phyloP scores from a whole-genome alignment of 306 rosid genomes.

The Senna siamea region DNA sequence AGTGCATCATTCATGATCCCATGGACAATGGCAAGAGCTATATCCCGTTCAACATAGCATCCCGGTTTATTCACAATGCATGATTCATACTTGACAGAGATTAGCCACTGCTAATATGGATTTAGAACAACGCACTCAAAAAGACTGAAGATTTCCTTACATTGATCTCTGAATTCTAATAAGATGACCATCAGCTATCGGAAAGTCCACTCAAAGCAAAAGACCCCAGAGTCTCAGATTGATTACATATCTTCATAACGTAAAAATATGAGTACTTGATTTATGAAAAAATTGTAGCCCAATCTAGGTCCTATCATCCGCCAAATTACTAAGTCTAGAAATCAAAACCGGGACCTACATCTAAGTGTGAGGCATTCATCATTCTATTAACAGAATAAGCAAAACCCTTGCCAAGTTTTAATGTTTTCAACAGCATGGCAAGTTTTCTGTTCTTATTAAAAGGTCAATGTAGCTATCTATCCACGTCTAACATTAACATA shows the following conservation, averaged over 20 bases:
- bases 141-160: background rate
- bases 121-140: background rate
- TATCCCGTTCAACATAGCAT: background rate
- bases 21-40: background rate
- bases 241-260: background rate
- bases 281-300: background rate
- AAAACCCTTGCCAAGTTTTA: background rate
- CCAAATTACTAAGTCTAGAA: constrained; percentile 5
- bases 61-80: background rate
- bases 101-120: background rate
- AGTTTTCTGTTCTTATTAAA: background rate
- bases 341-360: constrained; percentile 1
- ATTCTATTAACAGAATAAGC: constrained; percentile 1
- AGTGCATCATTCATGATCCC: background rate
- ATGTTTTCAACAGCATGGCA: background rate
- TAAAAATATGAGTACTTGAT: background rate
- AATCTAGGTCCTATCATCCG: background rate
- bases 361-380: background rate
- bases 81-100: background rate
- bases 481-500: constrained; percentile 25
- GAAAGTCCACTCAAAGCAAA: background rate
- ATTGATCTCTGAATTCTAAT: background rate
- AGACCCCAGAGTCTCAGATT: background rate
- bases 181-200: background rate
- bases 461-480: background rate